Evolutionary conservation across 306 rosid species (phyloP), one percentile per base, ranked within the genome.

Genomic region (Canavalia gladiata): DNA sequence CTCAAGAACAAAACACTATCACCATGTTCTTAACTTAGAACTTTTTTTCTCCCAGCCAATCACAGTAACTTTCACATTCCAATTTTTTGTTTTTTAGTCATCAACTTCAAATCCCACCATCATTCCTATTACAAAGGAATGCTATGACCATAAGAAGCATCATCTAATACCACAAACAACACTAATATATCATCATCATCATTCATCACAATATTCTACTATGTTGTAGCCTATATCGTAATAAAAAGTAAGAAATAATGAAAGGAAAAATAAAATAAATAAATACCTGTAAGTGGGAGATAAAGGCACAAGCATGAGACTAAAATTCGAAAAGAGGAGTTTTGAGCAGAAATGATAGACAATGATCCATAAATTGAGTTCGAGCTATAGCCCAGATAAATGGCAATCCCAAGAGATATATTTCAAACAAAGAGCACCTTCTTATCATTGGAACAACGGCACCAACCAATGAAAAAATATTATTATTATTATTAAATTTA

Each of bases 381-480:
- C 63, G 79, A 84, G 66, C n/a, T 13, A 54, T 84, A 86, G 83
- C 82, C 60, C 82, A 87, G 94, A 91, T 88, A 86, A 89, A 91
- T 86, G 82, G 73, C 65, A 86, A 87, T 86, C 85, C 90, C 88
- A 77, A 91, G 89, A 89, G 89, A 89, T 63, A 80, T 77, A 66
- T 67, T 80, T 78, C 64, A 91, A 83, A 86, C 76, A 73, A 90
- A 84, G 85, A 83, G 89, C 86, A 82, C 84, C 87, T 90, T 84
- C 97, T 87, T 91, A 87, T 94, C 88, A 92, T 92, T 90, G 97
- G 91, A 91, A 86, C 97, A 89, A 68, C 82, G 88, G 85, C 78
- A 91, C 91, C 98, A 85, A 89, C 95, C 90, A 88, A 89, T 80
- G 43, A 74, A 76, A 83, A 72, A 39, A 79, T 75, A 74, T 70